phyloP scores from a whole-genome alignment of 2,329 filamentous ascomycete genomes.

The Microdochium nivale region DNA sequence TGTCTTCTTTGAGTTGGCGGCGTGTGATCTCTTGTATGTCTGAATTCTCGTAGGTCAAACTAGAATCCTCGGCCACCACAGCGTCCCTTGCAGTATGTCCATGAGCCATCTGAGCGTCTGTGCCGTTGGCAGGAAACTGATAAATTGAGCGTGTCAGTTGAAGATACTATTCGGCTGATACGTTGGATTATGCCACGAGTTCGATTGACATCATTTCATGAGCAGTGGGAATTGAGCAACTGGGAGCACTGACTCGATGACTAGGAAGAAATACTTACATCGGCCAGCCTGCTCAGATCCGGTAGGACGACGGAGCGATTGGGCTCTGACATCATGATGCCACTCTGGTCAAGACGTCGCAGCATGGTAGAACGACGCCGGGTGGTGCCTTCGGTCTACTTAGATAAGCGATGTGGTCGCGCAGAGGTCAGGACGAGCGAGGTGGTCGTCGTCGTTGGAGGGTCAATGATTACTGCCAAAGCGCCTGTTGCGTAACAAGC shows the following conservation, averaged over 20 bases:
- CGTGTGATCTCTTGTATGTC: conserved; percentile 20
- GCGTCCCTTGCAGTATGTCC: no score
- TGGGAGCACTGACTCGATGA: no score
- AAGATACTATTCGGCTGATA: no score
- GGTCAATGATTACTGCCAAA: no score
- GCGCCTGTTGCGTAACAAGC: no score
- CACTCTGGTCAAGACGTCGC: not conserved
- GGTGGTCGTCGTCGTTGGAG: not conserved
- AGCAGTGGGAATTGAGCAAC: no score
- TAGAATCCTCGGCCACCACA: not conserved
- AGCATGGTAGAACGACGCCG: not conserved
- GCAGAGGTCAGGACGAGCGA: not conserved
- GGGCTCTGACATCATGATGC: not conserved
- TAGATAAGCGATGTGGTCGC: not conserved
- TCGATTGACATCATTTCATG: no score
- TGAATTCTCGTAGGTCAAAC: conserved; percentile 15
- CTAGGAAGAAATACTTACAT: not conserved
- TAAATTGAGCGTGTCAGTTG: not conserved
- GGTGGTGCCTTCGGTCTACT: not conserved
- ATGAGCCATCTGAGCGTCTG: no score
- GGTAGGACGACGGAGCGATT: not conserved
- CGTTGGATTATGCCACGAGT: no score
- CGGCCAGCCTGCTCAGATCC: not conserved
- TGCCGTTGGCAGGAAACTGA: not conserved
- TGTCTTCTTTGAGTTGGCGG: conserved; percentile 32